Evolutionary conservation across 169 alveolate species (phyloP).

Genomic region (Plasmodium fragile): DNA sequence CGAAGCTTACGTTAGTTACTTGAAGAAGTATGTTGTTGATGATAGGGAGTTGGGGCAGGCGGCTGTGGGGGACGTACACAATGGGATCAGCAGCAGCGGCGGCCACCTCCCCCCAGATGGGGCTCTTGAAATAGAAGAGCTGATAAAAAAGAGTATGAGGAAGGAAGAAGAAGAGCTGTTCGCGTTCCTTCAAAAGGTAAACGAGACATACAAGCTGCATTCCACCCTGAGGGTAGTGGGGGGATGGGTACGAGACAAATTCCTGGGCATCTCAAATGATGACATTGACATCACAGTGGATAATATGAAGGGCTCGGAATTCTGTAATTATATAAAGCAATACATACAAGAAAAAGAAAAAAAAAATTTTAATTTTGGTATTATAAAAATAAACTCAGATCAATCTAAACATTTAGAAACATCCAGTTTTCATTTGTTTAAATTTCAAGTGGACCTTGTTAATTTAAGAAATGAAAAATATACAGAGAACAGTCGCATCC

Average conservation of each 20-base stretch:
- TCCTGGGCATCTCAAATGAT: constrained; percentile 81
- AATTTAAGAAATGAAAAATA: constrained; percentile 97
- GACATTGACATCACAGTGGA: constrained; percentile 99
- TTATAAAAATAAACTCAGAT: constrained; percentile 95
- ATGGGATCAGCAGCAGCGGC: neutral
- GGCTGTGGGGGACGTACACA: neutral
- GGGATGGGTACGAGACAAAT: constrained; percentile 99
- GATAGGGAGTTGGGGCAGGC: neutral
- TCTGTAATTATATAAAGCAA: constrained; percentile 82
- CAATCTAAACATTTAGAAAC: constrained; percentile 98
- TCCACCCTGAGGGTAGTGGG: constrained; percentile 96
- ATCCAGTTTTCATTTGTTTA: constrained; percentile 93
- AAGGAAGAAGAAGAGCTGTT: constrained; percentile 53
- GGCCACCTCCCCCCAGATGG: neutral
- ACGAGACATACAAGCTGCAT: constrained; percentile 36
- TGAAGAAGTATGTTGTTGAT: constrained; percentile 27
- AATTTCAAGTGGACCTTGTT: constrained; percentile 95
- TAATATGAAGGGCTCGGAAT: constrained; percentile 93
- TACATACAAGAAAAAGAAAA: constrained; percentile 84
- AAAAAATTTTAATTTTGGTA: constrained; percentile 89
- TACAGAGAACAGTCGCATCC: constrained; percentile 94
- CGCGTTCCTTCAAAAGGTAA: constrained; percentile 32
- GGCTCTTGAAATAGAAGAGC: constrained; percentile 10
- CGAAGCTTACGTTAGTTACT: constrained; percentile 17
- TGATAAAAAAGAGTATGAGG: constrained; percentile 10